Evolutionary conservation across 2,329 filamentous ascomycete genomes (phyloP), one percentile per base, ranked within the genome.

Genomic region (Elsinoe arachidis): DNA sequence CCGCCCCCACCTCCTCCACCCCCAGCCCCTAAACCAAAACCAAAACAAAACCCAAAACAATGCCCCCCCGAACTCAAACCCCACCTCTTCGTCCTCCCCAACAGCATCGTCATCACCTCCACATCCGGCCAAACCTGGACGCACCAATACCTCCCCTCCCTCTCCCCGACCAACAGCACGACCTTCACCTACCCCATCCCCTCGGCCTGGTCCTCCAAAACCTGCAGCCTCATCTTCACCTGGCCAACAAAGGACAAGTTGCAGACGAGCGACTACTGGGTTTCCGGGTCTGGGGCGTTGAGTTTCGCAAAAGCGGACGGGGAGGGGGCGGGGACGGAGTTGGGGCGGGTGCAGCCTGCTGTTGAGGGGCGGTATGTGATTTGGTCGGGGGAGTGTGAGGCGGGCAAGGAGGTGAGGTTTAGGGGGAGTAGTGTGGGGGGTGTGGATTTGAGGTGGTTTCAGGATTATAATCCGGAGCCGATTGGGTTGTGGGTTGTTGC

Each of bases 141-240:
- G 9, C 49, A 53, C 0, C 64, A 68, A 21, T 74, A 70, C 63
- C 67, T 66, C 37, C 75, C 68, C 17, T 62, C 68, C 12, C 66
- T 79, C 58, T 73, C 72, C 2, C 66, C 71, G 1, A 68, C 62
- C 3, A 60, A 63, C 21, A 69, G 65, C 47, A 68, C 69, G 6
- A 61, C 78, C 59, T 77, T 78, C 69, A 73, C 70, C 58, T 78
- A 78, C 63, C 72, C 78, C 59, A 67, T 79, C 26, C 72, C 72
- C 0, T 61, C 66, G 2, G 65, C 63, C 3, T 69, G 72, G 52
- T 59, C 66, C 41, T 70, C 72, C 59, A 74, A 73, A 58, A 74
- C 69, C 26, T 79, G 77, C 69, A 74, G 70, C 5, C 64, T 78
- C 17, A 67, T 73, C 58, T 78, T 80, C 66, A 64, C 74, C 39